Conservation (phyloP, 2,329 filamentous ascomycete species). For the Claviceps spartinae region DNA sequence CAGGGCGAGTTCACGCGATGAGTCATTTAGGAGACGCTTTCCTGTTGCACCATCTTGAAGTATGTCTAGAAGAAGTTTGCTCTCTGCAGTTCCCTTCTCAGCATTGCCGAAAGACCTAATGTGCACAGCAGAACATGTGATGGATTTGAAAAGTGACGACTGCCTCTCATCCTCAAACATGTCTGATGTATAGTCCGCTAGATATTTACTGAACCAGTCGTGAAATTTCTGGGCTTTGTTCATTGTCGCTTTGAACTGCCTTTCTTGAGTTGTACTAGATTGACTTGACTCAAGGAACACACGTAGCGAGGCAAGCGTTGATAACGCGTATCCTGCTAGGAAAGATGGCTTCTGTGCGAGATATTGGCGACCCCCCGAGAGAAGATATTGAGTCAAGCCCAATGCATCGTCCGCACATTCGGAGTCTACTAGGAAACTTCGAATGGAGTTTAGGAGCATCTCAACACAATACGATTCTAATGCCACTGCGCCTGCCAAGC, state of each 20-base stretch:
- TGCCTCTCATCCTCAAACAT: constrained; percentile 34
- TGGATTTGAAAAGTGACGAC: constrained; percentile 46
- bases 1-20: constrained; percentile 57
- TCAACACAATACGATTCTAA: constrained; percentile 71
- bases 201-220: constrained; percentile 59
- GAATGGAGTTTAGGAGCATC: constrained; percentile 72
- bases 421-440: constrained; percentile 64
- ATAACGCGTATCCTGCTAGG: constrained; percentile 65
- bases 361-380: constrained; percentile 52
- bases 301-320: constrained; percentile 64
- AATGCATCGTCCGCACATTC: constrained; percentile 86
- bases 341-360: constrained; percentile 58
- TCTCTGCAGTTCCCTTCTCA: constrained; percentile 58
- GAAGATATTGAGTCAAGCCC: constrained; percentile 73
- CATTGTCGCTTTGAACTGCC: constrained; percentile 65
- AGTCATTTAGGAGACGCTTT: constrained; percentile 52
- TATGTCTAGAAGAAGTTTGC: constrained; percentile 64
- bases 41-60: constrained; percentile 55
- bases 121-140: constrained; percentile 55
- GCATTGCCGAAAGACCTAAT: constrained; percentile 58
- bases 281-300: constrained; percentile 63
- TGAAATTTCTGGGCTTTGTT: constrained; percentile 64
- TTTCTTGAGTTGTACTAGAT: constrained; percentile 72
- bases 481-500: constrained; percentile 60
- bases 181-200: constrained; percentile 47